Evolutionary conservation across 2,329 filamentous ascomycete genomes (phyloP).

Genomic region (Verticillium longisporum): DNA sequence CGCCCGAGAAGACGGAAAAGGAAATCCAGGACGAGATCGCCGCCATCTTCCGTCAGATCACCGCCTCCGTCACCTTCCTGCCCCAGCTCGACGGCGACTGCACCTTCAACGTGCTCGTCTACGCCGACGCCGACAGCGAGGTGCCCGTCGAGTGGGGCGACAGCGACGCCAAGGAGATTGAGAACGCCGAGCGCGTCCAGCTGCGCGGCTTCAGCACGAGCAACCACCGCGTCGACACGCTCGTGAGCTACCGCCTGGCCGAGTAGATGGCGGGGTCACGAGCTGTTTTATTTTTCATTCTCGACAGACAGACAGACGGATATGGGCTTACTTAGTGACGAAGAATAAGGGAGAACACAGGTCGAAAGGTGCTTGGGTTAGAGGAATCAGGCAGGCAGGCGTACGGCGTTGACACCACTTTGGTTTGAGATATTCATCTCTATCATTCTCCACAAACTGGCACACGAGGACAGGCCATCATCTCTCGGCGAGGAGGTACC

Average conservation of each 20-base stretch:
- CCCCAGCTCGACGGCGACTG: conserved; percentile 91
- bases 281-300: not conserved
- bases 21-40: conserved; percentile 96
- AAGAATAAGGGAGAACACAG: not conserved
- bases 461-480: not conserved
- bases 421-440: not conserved
- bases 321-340: not conserved
- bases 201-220: conserved; percentile 93
- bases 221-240: conserved; percentile 86
- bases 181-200: conserved; percentile 90
- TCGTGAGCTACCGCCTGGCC: conserved; percentile 79
- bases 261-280: conserved; percentile 1
- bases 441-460: not conserved
- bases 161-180: conserved; percentile 94
- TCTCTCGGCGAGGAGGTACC: not conserved
- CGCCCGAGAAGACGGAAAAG: conserved; percentile 73
- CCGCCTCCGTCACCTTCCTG: conserved; percentile 92
- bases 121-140: conserved; percentile 92
- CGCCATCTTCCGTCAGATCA: conserved; percentile 95
- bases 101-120: conserved; percentile 97
- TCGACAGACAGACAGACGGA: no score
- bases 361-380: not conserved
- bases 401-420: not conserved
- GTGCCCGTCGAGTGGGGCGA: conserved; percentile 98
- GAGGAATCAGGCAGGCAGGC: not conserved